Evolutionary conservation across 164 flowering plant species (phyloP).

Genomic region (Akebia trifoliata): DNA sequence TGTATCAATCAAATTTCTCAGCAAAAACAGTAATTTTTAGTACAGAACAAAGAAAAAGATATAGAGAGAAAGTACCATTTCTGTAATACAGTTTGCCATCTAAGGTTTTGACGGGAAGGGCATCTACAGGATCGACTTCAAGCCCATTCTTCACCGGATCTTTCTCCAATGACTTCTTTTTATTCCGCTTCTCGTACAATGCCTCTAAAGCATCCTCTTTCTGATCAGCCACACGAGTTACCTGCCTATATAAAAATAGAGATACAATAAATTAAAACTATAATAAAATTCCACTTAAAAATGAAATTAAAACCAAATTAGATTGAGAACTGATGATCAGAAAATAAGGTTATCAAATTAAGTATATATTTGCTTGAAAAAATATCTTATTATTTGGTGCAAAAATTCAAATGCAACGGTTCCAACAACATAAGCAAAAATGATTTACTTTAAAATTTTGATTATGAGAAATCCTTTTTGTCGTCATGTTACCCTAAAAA

Average conservation of each 20-base stretch:
- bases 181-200: conserved; percentile 52
- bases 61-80: conserved; percentile 31
- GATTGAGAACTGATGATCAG: not conserved
- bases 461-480: no score
- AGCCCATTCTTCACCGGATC: conserved; percentile 29
- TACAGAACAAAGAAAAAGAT: not conserved
- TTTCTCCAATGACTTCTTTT: conserved; percentile 33
- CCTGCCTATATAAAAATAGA: conserved; percentile 48
- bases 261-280: not conserved
- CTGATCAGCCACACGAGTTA: conserved; percentile 64
- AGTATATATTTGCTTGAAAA: no score
- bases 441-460: no score
- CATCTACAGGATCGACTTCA: conserved; percentile 75
- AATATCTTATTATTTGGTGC: no score
- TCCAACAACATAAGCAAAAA: not conserved
- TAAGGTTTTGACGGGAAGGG: conserved; percentile 78
- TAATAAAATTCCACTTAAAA: not conserved
- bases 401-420: no score
- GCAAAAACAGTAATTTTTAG: not conserved
- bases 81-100: conserved; percentile 70
- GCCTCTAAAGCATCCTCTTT: conserved; percentile 70
- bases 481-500: no score
- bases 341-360: no score
- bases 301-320: not conserved
- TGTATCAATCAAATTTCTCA: conserved; percentile 21